Evolutionary conservation across 1,284 basidiomycete species (phyloP), one percentile per base, ranked within the genome.

Genomic region (Irpex rosettiformis): DNA sequence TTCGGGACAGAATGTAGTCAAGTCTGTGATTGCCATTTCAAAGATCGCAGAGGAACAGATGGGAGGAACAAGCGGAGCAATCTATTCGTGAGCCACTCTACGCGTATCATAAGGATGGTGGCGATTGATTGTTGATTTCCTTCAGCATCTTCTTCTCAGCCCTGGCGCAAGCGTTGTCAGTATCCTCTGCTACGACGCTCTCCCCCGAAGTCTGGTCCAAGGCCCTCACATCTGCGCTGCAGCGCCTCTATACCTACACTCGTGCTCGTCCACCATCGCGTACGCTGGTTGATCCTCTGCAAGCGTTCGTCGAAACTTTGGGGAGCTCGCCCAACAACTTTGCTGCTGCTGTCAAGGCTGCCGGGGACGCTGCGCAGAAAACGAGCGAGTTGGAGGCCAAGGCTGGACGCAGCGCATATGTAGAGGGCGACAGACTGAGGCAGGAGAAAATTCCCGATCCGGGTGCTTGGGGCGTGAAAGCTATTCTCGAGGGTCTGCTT

Each of bases 31-130:
- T 40, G 76, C 79, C 3, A 84, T 96, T 58, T 84, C 93, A 1
- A 81, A 85, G 62, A 83, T 89, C 24, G 87, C 88, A 3, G 93
- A 95, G 73, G 86, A 91, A 65, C 79, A 83, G 55, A 97, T 97
- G 94, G 95, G 93, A 29, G 95, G 95, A 18, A 97, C 94, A 4
- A 91, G 88, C 61, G 95, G 94, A 4, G 95, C 94, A 1, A 74
- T 97, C 27, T 97, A 96, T 71, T 93, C 93, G 89, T 92, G 64
- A 63, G 86, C 66, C 13, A 0, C 48, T 30, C 25, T 24, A 49
- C 30, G 24, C n/a, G 24, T 25, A 27, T 53, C 56, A 43, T 28
- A 43, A 25, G 21, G 43, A 11, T 51, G 53, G n/a, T 21, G 21
- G 10, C 0, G 10, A n/a, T 22, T 42, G 52, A 49, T 51, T 16